Evolutionary conservation across 192 early-diverging fungal genomes (phyloP), one percentile per base, ranked within the genome.

Genomic region (Dispira simplex): DNA sequence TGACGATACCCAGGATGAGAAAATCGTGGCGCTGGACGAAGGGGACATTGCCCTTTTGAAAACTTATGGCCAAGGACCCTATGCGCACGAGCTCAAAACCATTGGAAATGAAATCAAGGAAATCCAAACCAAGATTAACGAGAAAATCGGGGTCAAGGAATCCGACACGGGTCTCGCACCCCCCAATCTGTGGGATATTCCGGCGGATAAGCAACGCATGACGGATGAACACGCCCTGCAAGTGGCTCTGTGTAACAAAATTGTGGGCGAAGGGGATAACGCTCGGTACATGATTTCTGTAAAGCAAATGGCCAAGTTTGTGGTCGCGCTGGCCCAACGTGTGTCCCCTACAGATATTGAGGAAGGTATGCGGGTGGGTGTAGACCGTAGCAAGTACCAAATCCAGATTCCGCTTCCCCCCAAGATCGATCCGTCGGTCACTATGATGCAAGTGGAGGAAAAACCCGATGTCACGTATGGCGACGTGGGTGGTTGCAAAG

Each of bases 381-480:
- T 97, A 13, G 97, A 99, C 73, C 90, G 97, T 48, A 88, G 81
- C 67, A 99, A 99, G 73, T 98, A 97, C 76, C 97, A 99, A 75
- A 99, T 99, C 66, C 93, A 98, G 72, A 88, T 99, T 62, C 97
- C 97, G 54, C 79, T 99, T 44, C 97, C 97, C 51, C 97, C 97
- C 68, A 93, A 90, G 79, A 99, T 99, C 62, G 97, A 99, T 71
- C 91, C 97, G 26, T 89, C 93, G 0, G 90, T 90, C 48, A 98
- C 97, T 12, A 99, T 98, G 97, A 99, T 99, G 97, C 94, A 97
- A 73, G 93, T 99, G 32, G 97, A 99, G 71, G 97, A 99, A 73
- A 99, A 99, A 75, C 97, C 97, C 3, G 97, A 99, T 79, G 93
- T 99, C n/a, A 99, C 97, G 11, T 99, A 99, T 66, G 82, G 83